Evolutionary conservation across 768 basidiomycete species (phyloP).

Genomic region (Mycena alexandri): DNA sequence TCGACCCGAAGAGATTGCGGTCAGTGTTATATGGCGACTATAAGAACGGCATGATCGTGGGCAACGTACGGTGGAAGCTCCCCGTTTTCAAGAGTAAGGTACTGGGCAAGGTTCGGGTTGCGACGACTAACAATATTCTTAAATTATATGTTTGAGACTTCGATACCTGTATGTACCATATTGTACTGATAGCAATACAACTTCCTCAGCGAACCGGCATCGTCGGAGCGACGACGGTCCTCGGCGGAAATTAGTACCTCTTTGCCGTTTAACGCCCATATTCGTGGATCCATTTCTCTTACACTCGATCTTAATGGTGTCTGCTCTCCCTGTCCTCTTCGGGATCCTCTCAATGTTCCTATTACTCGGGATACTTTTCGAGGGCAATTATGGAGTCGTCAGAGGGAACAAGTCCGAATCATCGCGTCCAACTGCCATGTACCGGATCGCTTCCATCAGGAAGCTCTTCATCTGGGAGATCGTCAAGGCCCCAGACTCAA

Average conservation of each 20-base stretch:
- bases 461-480: slow-evolving; percentile 53
- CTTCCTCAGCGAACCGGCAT: too few relatives aligned
- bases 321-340: neutral
- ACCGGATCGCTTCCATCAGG: slow-evolving; percentile 55
- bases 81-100: slow-evolving; percentile 35
- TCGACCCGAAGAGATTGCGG: slow-evolving; percentile 34
- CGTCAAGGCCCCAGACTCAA: slow-evolving; percentile 42
- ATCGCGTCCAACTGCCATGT: slow-evolving; percentile 41
- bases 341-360: neutral
- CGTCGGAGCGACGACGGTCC: too few relatives aligned
- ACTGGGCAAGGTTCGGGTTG: slow-evolving; percentile 23
- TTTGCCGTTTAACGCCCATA: too few relatives aligned
- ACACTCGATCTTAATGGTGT: neutral
- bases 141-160: slow-evolving; percentile 27
- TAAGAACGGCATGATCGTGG: slow-evolving; percentile 28
- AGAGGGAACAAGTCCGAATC: slow-evolving; percentile 48
- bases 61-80: slow-evolving; percentile 35
- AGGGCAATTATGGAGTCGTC: slow-evolving; percentile 49
- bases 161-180: slow-evolving; percentile 3
- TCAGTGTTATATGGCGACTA: slow-evolving; percentile 28
- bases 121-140: slow-evolving; percentile 35
- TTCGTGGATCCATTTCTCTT: too few relatives aligned
- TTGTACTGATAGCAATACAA: neutral
- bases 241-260: too few relatives aligned
- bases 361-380: slow-evolving; percentile 44